These are phyloP conservation scores for Aureobasidium subglaciale DNA, from an alignment of 2,329 filamentous ascomycete genomes.

Conservation along the genomic window DNA sequence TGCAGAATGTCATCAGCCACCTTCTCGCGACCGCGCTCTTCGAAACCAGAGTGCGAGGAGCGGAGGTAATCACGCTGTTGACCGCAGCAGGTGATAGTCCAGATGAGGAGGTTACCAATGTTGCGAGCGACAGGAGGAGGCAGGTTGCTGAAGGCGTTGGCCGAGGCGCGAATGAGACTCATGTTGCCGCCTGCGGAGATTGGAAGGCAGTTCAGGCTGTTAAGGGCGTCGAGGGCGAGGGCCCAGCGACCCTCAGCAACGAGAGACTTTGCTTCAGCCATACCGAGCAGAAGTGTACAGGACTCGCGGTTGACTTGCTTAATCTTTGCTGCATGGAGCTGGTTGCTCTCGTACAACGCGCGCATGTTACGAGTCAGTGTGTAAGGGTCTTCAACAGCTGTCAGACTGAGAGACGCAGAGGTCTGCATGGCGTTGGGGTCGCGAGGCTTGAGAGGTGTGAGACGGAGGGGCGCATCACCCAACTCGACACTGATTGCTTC, in stretches of 20 bases:
- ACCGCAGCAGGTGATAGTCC: constrained; percentile 83
- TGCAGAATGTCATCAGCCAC: constrained; percentile 67
- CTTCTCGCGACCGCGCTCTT: constrained; percentile 23
- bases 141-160: constrained; percentile 71
- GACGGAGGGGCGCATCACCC: constrained; percentile 68
- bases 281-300: constrained; percentile 51
- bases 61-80: constrained; percentile 64
- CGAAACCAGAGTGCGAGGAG: constrained; percentile 11
- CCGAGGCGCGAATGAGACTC: constrained; percentile 68
- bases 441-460: constrained; percentile 74
- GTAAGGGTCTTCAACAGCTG: constrained; percentile 60
- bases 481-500: constrained; percentile 83
- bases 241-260: constrained; percentile 55
- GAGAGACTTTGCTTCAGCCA: constrained; percentile 53
- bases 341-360: constrained; percentile 53
- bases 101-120: constrained; percentile 84
- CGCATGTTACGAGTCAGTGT: constrained; percentile 57
- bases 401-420: constrained; percentile 50
- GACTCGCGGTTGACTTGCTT: constrained; percentile 51
- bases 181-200: constrained; percentile 69
- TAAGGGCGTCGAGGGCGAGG: constrained; percentile 49
- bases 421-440: constrained; percentile 27
- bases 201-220: constrained; percentile 62
- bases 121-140: constrained; percentile 79
- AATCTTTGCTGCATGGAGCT: constrained; percentile 55